Evolutionary conservation across 2,329 filamentous ascomycete genomes (phyloP).

Genomic region (Claviceps capensis): DNA sequence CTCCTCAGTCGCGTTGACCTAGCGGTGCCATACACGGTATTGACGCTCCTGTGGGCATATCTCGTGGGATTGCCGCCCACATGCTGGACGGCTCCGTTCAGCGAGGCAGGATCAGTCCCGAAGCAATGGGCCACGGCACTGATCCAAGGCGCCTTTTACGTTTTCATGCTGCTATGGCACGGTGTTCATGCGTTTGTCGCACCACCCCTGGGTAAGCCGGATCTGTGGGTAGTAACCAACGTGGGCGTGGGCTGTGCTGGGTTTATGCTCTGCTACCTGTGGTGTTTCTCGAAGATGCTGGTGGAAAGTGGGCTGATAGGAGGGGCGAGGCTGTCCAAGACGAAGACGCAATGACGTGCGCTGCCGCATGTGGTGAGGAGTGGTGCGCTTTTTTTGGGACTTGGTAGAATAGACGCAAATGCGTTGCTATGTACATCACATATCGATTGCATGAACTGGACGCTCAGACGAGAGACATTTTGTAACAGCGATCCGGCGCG

Average conservation of each 20-base stretch:
- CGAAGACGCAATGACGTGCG: constrained; percentile 20
- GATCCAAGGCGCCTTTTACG: constrained; percentile 64
- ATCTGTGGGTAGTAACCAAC: constrained; percentile 89
- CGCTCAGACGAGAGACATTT: background rate
- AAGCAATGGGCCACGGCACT: constrained; percentile 44
- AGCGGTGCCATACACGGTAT: constrained; percentile 67
- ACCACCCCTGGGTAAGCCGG: constrained; percentile 67
- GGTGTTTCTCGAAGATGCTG: constrained; percentile 65
- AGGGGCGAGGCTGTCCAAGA: constrained; percentile 15
- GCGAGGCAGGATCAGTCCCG: constrained; percentile 24
- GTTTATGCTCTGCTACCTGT: constrained; percentile 78
- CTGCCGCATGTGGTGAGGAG: background rate
- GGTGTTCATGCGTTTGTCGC: constrained; percentile 52
- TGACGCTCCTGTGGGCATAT: constrained; percentile 83
- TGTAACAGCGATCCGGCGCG: too few relatives aligned
- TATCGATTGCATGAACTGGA: too few relatives aligned
- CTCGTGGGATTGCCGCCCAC: constrained; percentile 76
- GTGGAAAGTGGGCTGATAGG: constrained; percentile 42
- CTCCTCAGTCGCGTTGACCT: constrained; percentile 76
- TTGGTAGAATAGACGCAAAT: background rate
- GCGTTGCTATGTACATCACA: background rate
- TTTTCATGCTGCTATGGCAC: constrained; percentile 71
- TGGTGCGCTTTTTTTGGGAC: background rate
- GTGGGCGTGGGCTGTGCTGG: constrained; percentile 74
- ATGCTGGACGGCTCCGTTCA: constrained; percentile 54